Evolutionary conservation across 768 basidiomycete genomes (phyloP).

Genomic region (Leccinum subgranulosum): DNA sequence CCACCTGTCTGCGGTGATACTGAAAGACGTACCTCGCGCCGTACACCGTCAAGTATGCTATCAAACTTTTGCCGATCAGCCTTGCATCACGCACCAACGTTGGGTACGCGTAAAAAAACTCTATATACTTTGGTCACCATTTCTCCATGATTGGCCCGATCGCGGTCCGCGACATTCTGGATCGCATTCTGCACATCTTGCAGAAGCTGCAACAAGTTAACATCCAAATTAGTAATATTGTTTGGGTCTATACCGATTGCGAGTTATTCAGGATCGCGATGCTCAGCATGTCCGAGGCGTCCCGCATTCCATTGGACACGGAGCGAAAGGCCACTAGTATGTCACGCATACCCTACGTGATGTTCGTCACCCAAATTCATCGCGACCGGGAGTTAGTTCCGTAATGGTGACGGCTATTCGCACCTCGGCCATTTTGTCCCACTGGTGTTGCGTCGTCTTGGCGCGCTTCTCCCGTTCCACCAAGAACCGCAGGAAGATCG

Average conservation of each 20-base stretch:
- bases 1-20: background rate
- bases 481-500: conserved; percentile 46
- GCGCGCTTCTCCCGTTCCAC: conserved; percentile 41
- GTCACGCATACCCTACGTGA: conserved; percentile 29
- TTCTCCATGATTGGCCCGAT: conserved; percentile 18
- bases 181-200: conserved; percentile 19
- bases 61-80: conserved; percentile 24
- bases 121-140: conserved; percentile 23
- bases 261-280: conserved; percentile 13
- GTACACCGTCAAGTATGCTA: conserved; percentile 21
- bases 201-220: conserved; percentile 22
- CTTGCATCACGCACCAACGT: background rate
- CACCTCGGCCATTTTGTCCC: conserved; percentile 29
- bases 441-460: conserved; percentile 26
- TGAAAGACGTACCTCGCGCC: conserved; percentile 20
- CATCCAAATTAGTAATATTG: background rate
- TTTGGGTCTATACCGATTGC: conserved; percentile 17
- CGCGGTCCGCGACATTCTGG: conserved; percentile 18
- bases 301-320: conserved; percentile 18
- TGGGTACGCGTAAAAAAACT: background rate
- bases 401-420: conserved; percentile 4
- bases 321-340: conserved; percentile 17
- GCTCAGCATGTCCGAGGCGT: conserved; percentile 20
- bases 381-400: background rate
- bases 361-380: background rate